These are phyloP conservation scores for Craterostigma plantagineum DNA, from an alignment of 257 asterid genomes.

Conservation along the genomic window DNA sequence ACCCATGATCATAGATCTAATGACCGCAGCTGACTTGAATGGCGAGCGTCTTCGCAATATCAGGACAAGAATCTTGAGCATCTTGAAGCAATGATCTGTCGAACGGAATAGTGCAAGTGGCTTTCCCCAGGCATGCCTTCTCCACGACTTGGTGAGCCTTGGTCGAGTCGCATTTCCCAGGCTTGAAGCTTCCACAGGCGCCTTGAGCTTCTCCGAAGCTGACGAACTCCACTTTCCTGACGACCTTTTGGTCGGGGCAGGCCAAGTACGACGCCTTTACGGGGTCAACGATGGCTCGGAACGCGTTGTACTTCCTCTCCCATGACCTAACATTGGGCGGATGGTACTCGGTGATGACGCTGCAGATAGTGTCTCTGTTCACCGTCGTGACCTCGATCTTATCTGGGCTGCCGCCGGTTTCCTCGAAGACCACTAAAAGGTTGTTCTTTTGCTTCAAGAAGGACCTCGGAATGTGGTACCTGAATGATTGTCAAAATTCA, in stretches of 20 bases:
- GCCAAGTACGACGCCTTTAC: conserved; percentile 27
- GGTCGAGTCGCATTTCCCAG: conserved; percentile 37
- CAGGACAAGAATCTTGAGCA: conserved; percentile 42
- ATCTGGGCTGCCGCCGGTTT: conserved; percentile 51
- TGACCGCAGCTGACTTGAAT: conserved; percentile 43
- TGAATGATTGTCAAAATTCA: no score
- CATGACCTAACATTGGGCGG: conserved; percentile 36
- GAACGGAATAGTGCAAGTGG: conserved; percentile 41
- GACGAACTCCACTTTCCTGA: conserved; percentile 40
- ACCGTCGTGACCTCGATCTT: conserved; percentile 32
- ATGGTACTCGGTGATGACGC: conserved; percentile 31
- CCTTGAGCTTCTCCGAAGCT: conserved; percentile 52
- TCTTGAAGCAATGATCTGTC: conserved; percentile 26
- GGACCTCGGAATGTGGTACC: conserved; percentile 76
- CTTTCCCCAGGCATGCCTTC: conserved; percentile 57
- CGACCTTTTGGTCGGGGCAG: conserved; percentile 37
- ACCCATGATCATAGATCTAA: no score
- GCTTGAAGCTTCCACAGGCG: conserved; percentile 36
- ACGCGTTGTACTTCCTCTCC: conserved; percentile 26
- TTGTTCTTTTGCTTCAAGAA: conserved; percentile 50
- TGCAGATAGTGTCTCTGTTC: conserved; percentile 73
- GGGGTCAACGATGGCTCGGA: conserved; percentile 16
- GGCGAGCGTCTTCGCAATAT: conserved; percentile 28
- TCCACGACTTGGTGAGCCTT: conserved; percentile 21
- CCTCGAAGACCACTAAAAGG: conserved; percentile 54